A percentile compares a stretch with the other conserved stretches of the same genome.
These are phyloP conservation scores for Metarhizium sp. DNA, from an alignment of 2,329 filamentous ascomycete genomes.

Conservation along the genomic window DNA sequence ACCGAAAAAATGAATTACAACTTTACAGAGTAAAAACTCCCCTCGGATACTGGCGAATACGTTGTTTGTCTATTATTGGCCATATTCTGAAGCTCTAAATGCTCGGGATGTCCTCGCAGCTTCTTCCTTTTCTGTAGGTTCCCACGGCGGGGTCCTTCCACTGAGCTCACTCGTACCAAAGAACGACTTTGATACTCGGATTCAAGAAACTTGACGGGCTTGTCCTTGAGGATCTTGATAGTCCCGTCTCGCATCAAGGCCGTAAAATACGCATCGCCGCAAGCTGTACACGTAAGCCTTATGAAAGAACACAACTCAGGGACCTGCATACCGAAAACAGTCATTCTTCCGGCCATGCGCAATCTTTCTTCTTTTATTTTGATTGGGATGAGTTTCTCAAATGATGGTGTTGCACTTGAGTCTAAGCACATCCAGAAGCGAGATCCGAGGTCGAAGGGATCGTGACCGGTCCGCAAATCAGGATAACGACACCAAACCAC, in stretches of 20 bases:
- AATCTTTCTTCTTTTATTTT: neutral
- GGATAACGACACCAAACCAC: neutral
- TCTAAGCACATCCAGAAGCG: neutral
- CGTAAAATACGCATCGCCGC: neutral
- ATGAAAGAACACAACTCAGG: neutral
- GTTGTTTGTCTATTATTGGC: no score
- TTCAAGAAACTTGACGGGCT: neutral
- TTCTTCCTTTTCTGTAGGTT: neutral
- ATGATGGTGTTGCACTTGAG: neutral
- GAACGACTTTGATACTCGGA: neutral
- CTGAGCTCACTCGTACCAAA: neutral
- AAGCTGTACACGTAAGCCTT: neutral
- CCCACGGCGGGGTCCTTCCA: neutral
- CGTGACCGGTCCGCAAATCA: neutral
- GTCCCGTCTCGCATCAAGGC: neutral
- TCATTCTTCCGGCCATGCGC: neutral
- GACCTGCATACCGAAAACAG: neutral
- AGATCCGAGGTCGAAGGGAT: neutral
- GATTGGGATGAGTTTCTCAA: neutral
- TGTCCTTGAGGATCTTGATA: neutral
- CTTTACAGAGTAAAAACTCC: no score
- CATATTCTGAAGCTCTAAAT: no score
- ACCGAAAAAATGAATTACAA: no score
- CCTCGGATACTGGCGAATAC: no score
- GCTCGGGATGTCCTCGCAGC: neutral